Conservation (phyloP, 352 stramenopile species). For the Pythium brassicae region DNA sequence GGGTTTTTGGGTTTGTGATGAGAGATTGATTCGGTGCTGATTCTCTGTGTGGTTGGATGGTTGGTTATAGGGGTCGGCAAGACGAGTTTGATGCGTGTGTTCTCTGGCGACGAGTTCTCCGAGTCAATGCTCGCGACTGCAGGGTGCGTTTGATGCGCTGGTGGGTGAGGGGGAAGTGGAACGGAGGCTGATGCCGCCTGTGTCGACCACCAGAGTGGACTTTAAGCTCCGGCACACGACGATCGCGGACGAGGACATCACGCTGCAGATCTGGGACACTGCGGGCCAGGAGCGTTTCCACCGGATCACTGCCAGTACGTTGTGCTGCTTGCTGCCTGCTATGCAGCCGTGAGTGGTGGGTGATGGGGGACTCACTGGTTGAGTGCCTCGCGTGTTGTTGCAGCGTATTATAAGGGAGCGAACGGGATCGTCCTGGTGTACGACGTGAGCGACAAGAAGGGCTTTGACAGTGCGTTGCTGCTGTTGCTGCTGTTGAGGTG, state of each 20-base stretch:
- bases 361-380: too few species aligned
- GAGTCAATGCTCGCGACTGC: constrained; percentile 88
- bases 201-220: constrained; percentile 63
- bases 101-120: constrained; percentile 89
- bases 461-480: constrained; percentile 87
- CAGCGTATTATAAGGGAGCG: constrained; percentile 92
- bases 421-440: constrained; percentile 94
- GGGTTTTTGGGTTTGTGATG: neutral
- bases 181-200: neutral
- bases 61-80: constrained; percentile 78
- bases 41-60: constrained; percentile 2
- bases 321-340: neutral
- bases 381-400: constrained; percentile 7
- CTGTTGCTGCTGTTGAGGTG: neutral
- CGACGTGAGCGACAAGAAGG: constrained; percentile 88
- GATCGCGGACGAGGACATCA: constrained; percentile 79
- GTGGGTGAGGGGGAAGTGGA: constrained; percentile 1
- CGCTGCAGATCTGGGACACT: constrained; percentile 94
- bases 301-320: constrained; percentile 90
- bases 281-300: constrained; percentile 93
- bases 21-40: neutral
- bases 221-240: constrained; percentile 91
- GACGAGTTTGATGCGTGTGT: constrained; percentile 92
- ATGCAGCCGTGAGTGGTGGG: too few species aligned
- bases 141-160: constrained; percentile 45